phyloP scores from a whole-genome alignment of 2,329 filamentous ascomycete genomes.

The Metarhizium rileyi region DNA sequence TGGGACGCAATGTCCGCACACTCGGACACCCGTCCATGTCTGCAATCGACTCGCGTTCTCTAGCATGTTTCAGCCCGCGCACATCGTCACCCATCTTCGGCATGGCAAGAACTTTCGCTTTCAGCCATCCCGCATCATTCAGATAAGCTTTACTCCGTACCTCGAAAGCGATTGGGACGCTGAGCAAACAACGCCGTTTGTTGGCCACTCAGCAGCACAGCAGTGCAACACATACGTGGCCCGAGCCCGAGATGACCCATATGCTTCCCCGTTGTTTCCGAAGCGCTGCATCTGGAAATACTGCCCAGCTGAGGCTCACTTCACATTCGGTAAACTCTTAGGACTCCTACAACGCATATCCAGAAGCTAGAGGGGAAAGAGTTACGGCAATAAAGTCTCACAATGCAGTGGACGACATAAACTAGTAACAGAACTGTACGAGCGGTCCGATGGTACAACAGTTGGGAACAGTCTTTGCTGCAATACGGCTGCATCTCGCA shows the following conservation, averaged over 20 bases:
- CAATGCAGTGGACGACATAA: no score
- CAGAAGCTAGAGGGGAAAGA: neutral
- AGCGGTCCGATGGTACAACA: no score
- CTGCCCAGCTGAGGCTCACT: neutral
- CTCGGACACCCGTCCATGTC: neutral
- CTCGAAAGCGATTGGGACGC: no score
- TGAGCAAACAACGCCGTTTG: neutral
- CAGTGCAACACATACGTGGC: neutral
- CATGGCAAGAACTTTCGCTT: neutral
- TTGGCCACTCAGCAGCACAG: neutral
- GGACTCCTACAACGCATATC: neutral
- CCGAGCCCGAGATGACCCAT: neutral
- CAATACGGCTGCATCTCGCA: no score
- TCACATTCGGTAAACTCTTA: no score
- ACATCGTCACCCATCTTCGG: neutral
- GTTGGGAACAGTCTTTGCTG: no score
- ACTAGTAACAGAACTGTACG: no score
- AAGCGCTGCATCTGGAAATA: neutral
- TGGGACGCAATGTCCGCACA: no score
- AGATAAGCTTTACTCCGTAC: no score
- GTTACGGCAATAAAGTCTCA: no score
- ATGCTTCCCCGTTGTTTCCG: neutral
- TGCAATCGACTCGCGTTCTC: neutral
- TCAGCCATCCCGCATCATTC: neutral
- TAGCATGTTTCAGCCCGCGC: neutral